Evolutionary conservation across 257 asterid genomes (phyloP), one percentile per base, ranked within the genome.

Genomic region (Hygrophila difformis): DNA sequence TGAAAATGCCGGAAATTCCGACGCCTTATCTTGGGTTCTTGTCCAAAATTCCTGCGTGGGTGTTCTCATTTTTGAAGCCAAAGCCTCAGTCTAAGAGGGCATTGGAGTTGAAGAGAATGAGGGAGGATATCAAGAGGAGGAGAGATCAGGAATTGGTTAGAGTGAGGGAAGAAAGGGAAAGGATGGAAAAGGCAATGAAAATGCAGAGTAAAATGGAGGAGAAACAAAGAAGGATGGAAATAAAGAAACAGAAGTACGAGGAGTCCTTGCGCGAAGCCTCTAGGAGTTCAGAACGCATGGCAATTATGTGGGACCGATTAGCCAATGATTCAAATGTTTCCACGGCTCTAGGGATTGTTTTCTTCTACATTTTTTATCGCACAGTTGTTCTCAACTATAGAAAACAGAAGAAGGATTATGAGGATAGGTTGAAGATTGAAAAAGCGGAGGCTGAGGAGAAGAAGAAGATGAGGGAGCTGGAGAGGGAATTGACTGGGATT

Each of bases 391-490:
- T 85, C 21, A 89, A 73, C 62, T 89, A 85, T 64, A 79, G 62
- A 48, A 89, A 75, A 64, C 93, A 85, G 78, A 81, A 75, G 78
- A 82, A 77, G 73, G 97, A 85, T 68, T 89, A 89, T 51, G 97
- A 89, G 2, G 97, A 89, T 57, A 79, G 97, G 77, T 59, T 78
- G 85, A 85, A 85, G 59, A 81, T 89, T 60, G 93, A 85, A 60
- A 66, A 70, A 70, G 94, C 91, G 1, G 97, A 89, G 36, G 97
- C 96, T 1, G 97, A 85, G 47, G 97, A 85, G 87, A 85, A 68
- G 66, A 85, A 73, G 70, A 79, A 79, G 75, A 75, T 85, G 60
- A 81, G 78, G 78, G 80, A 82, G 57, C 67, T 89, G 55, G 97
- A 84, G 67, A 73, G 57, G 62, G 94, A 77, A 62, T 73, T 77